Evolutionary conservation across 306 rosid species (phyloP), one percentile per base, ranked within the genome.

Genomic region (Prunus davidiana): DNA sequence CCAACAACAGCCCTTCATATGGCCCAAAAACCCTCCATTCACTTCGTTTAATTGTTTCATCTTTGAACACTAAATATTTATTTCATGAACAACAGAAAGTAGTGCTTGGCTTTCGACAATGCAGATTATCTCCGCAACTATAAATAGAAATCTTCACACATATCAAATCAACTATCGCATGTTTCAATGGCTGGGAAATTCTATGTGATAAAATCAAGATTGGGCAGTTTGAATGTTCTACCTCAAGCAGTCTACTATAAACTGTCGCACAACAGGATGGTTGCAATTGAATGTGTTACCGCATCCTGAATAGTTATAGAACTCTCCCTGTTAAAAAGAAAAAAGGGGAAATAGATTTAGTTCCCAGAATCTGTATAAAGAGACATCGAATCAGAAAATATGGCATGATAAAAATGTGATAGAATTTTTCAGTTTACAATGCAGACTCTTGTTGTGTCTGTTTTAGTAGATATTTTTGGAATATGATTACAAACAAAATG

Each of bases 231-330:
- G 38, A 30, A 2, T 20, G 67, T 65, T 64, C 50, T 85, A 95
- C 99, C 99, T 95, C 80, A 95, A 89, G 89, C 97, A 85, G 74
- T 92, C 99, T 71, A 92, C 89, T 70, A 92, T 86, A 82, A 95
- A 88, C 67, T 87, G 89, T 25, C 99, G 91, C 32, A 92, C 99
- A 77, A 93, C 72, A 64, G 99, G 97, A 86, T 95, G 96, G 86
- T 91, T 95, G 92, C 97, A 90, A 80, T 92, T 95, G 81, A 95
- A 90, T 57, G 99, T 95, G 91, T 95, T 92, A 63, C 97, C 97
- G 55, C 99, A 95, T 82, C 99, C 99, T 22, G 99, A 95, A 77
- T 95, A 95, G 80, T 95, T 95, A 87, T 95, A 95, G 84, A 90
- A 95, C 80, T 95, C 92, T 83, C 99, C 99, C 99, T 92, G 86